Base-by-base conservation (phyloP, 768 basidiomycete species). In the Suillus occidentalis region DNA sequence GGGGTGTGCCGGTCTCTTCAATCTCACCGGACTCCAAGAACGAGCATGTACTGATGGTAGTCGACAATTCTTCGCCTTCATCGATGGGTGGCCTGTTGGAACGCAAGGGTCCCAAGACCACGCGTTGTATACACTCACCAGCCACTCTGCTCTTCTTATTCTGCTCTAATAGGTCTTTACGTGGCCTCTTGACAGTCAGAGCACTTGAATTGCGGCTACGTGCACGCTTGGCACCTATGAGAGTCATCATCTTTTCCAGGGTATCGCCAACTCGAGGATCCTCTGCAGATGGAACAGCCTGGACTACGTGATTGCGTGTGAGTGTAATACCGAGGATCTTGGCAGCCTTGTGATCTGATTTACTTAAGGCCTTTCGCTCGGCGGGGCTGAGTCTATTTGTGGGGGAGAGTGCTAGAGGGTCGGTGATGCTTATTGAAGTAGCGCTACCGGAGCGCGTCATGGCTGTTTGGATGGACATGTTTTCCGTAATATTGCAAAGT, bases 341-440 rank as follows among this genome's bases (percentile, higher is more conserved):
- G 6, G 60, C 67, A n/a, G 68, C 68, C 55, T 69, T 69, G 31
- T 62, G 47, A 49, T 69, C 62, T 31, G 68, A 69, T 28, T 58
- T 57, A 47, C 64, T 47, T 9, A 65, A 18, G 6, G 66, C 68
- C 18, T 67, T 43, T 34, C 66, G 67, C 43, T 64, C 59, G 18
- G 61, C 59, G 4, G 31, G 43, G n/a, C 60, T 63, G 20, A 69
- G 64, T 31, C 55, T 36, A 49, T 69, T 61, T 31, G 67, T 63
- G 12, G 43, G 61, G 22, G 64, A 53, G 31, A 60, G 60, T 40
- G 42, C 43, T 8, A 43, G 45, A 31, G 55, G 25, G 28, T 64
- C 40, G 49, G n/a, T 37, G 49, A 61, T 53, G 22, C 36, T 20
- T 34, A 34, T 61, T 3, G 40, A 42, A 31, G 28, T 20, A 59